Evolutionary conservation across 495 filamentous ascomycete species (phyloP).

Genomic region (Jackrogersella multiformis): DNA sequence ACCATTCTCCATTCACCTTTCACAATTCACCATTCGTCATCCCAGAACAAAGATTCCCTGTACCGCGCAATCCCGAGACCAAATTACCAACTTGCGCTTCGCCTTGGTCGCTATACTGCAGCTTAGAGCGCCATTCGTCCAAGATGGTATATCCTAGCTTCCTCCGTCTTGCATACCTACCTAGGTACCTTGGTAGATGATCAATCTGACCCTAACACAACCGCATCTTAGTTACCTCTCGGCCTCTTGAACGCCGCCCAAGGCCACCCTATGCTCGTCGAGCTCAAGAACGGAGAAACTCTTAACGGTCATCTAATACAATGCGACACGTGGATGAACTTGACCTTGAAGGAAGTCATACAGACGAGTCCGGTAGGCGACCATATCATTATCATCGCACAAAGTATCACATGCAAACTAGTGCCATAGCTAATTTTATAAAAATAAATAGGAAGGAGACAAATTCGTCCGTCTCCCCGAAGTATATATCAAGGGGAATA

Average conservation of each 20-base stretch:
- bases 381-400: too few species aligned
- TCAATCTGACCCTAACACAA: constrained; percentile 27
- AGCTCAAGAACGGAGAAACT: constrained; percentile 98
- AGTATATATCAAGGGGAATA: constrained; percentile 96
- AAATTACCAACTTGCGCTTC: constrained; percentile 5
- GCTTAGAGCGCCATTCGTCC: neutral
- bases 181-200: too few species aligned
- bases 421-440: constrained; percentile 18
- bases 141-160: constrained; percentile 34
- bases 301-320: constrained; percentile 94
- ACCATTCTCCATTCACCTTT: too few species aligned
- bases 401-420: neutral
- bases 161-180: neutral
- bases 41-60: constrained; percentile 19
- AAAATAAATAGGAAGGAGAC: constrained; percentile 74
- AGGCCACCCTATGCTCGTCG: constrained; percentile 98
- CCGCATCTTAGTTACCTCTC: constrained; percentile 75
- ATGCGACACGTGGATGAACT: constrained; percentile 99
- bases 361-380: constrained; percentile 80
- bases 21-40: too few species aligned
- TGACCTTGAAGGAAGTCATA: constrained; percentile 96
- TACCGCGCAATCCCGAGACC: constrained; percentile 12
- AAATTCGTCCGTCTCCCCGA: constrained; percentile 90
- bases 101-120: neutral
- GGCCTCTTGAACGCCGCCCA: constrained; percentile 94